Evolutionary conservation across 164 flowering plant species (phyloP).

Genomic region (Paratinospora sagittata): DNA sequence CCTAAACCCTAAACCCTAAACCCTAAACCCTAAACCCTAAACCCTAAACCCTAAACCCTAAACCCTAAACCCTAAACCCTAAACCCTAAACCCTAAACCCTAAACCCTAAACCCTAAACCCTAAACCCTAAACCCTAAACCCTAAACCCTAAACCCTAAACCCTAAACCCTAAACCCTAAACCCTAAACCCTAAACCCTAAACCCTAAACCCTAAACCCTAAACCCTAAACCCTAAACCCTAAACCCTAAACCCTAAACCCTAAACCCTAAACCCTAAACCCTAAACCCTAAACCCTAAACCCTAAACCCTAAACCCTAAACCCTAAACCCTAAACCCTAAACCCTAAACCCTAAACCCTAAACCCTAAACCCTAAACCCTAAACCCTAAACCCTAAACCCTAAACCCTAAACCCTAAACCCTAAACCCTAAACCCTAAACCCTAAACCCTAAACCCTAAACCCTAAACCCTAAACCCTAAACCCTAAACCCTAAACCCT

Average conservation of each 20-base stretch:
- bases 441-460: conserved; percentile 20
- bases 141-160: conserved; percentile 25
- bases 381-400: conserved; percentile 20
- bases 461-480: conserved; percentile 18
- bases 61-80: conserved; percentile 21
- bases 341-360: conserved; percentile 18
- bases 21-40: conserved; percentile 22
- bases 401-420: conserved; percentile 21
- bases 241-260: conserved; percentile 22
- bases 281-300: conserved; percentile 16
- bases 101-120: too few relatives aligned
- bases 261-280: conserved; percentile 21
- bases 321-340: conserved; percentile 22
- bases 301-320: conserved; percentile 21
- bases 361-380: conserved; percentile 23
- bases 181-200: conserved; percentile 22
- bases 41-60: conserved; percentile 21
- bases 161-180: conserved; percentile 22
- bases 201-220: conserved; percentile 22
- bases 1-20: conserved; percentile 22
- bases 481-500: conserved; percentile 25
- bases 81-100: conserved; percentile 18
- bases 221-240: conserved; percentile 21
- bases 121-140: conserved; percentile 22
- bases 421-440: conserved; percentile 24